A percentile compares a stretch with the other conserved stretches of the same genome.
Conservation (phyloP, 805 yeast species). For the Nakazawaea siamensis region DNA sequence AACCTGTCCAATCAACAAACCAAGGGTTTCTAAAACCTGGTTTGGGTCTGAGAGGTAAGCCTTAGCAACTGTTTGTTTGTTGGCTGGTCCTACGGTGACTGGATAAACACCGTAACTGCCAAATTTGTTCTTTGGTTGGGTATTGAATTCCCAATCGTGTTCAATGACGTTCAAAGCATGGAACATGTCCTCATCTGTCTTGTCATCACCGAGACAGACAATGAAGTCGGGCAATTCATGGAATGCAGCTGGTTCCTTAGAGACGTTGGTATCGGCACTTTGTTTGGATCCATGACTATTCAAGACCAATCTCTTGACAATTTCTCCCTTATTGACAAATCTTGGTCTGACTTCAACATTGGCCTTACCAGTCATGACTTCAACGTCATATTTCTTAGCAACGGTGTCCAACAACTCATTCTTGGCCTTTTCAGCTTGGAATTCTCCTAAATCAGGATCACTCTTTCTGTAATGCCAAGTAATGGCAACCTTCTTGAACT, state of each 20-base stretch:
- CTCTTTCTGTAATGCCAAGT: conserved; percentile 98
- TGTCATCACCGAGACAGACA: conserved; percentile 90
- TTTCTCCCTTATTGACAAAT: conserved; percentile 94
- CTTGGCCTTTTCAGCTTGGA: conserved; percentile 71
- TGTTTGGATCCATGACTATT: conserved; percentile 53
- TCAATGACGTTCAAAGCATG: conserved; percentile 62
- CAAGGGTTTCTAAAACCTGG: conserved; percentile 79
- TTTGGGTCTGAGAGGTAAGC: conserved; percentile 79
- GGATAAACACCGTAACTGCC: conserved; percentile 65
- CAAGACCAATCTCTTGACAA: conserved; percentile 70
- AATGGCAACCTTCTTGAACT: conserved; percentile 83
- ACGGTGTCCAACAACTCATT: conserved; percentile 54
- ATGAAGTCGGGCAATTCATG: conserved; percentile 72
- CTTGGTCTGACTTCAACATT: conserved; percentile 95
- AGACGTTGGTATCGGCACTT: conserved; percentile 18
- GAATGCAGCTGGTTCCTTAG: conserved; percentile 3
- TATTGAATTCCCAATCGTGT: conserved; percentile 35
- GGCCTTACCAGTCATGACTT: conserved; percentile 96
- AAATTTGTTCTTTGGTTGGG: conserved; percentile 33
- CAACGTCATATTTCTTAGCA: conserved; percentile 66
- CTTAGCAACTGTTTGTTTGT: conserved; percentile 76
- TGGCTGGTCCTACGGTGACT: conserved; percentile 88
- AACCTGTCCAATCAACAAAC: conserved; percentile 70
- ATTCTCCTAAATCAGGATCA: conserved; percentile 88
- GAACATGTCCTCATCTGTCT: conserved; percentile 98